A percentile compares a stretch with the other conserved stretches of the same genome.
These are phyloP conservation scores for Phytopythium chamaehyphon DNA, from an alignment of 352 stramenopile species.

Conservation along the genomic window DNA sequence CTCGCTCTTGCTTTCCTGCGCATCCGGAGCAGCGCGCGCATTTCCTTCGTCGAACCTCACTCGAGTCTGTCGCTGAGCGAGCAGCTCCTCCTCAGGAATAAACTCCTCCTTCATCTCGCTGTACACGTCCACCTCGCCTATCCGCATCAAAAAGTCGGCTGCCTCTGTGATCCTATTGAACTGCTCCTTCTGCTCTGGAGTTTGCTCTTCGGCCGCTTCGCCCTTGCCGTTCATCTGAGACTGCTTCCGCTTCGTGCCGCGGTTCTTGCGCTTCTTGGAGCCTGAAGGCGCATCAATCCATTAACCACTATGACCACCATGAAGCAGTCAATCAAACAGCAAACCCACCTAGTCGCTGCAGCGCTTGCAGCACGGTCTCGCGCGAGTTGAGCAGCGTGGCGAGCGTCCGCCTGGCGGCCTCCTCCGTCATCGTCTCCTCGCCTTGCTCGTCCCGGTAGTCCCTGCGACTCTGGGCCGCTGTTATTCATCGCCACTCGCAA, in stretches of 20 bases:
- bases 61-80: slow-evolving; percentile 34
- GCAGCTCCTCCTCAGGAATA: slow-evolving; percentile 49
- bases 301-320: not conserved
- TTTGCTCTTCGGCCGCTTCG: slow-evolving; percentile 29
- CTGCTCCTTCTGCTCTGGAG: slow-evolving; percentile 65
- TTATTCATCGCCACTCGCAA: not conserved
- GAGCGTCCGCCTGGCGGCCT: slow-evolving; percentile 51
- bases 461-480: slow-evolving; percentile 27
- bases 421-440: slow-evolving; percentile 53
- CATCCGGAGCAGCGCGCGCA: slow-evolving; percentile 1
- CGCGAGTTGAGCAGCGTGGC: slow-evolving; percentile 50
- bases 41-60: slow-evolving; percentile 21
- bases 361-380: slow-evolving; percentile 75
- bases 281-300: slow-evolving; percentile 14
- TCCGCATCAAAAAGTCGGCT: slow-evolving; percentile 73
- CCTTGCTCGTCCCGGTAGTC: slow-evolving; percentile 53
- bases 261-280: slow-evolving; percentile 44
- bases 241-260: slow-evolving; percentile 58
- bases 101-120: slow-evolving; percentile 82
- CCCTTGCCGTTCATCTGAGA: slow-evolving; percentile 17
- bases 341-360: slow-evolving; percentile 52
- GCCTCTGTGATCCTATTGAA: slow-evolving; percentile 81
- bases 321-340: not conserved
- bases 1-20: slow-evolving; percentile 46
- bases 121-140: slow-evolving; percentile 78